A percentile compares a stretch with the other conserved stretches of the same genome.
These are phyloP conservation scores for Tuber aestivum DNA, from an alignment of 495 filamentous ascomycete genomes.

Conservation along the genomic window DNA sequence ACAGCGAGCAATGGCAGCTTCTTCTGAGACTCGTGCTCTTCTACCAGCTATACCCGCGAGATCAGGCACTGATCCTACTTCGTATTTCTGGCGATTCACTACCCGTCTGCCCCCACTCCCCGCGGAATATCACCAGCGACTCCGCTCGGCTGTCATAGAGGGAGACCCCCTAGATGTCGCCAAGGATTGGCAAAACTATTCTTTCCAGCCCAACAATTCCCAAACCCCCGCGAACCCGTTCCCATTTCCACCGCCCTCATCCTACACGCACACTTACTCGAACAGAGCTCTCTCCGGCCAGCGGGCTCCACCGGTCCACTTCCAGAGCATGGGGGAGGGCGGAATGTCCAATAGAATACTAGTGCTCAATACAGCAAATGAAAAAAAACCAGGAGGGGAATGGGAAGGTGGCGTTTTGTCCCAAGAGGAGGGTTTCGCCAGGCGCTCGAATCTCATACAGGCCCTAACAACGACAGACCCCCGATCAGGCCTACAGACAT, in stretches of 20 bases:
- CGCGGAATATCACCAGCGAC: constrained; percentile 11
- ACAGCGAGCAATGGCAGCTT: constrained; percentile 25
- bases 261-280: not conserved
- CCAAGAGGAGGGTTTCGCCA: constrained; percentile 65
- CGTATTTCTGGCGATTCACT: constrained; percentile 44
- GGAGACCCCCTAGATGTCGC: constrained; percentile 67
- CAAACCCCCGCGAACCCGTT: constrained; percentile 3
- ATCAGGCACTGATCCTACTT: constrained; percentile 44
- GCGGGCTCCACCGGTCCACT: constrained; percentile 26
- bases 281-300: constrained; percentile 8
- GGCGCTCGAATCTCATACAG: constrained; percentile 64
- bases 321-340: constrained; percentile 21
- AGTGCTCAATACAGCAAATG: constrained; percentile 68
- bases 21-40: constrained; percentile 17
- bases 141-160: constrained; percentile 52
- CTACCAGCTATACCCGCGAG: constrained; percentile 19
- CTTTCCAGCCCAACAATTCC: constrained; percentile 3
- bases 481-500: constrained; percentile 40
- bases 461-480: constrained; percentile 54
- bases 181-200: constrained; percentile 52
- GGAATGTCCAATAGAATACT: constrained; percentile 49
- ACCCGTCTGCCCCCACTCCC: constrained; percentile 36
- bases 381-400: constrained; percentile 66
- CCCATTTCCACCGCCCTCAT: not conserved
- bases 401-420: constrained; percentile 69